Percentiles rank a stretch among this genome's conserved stretches.
Evolutionary conservation across 495 filamentous ascomycete species (phyloP).

Genomic region (Mytilinidion resinicola): DNA sequence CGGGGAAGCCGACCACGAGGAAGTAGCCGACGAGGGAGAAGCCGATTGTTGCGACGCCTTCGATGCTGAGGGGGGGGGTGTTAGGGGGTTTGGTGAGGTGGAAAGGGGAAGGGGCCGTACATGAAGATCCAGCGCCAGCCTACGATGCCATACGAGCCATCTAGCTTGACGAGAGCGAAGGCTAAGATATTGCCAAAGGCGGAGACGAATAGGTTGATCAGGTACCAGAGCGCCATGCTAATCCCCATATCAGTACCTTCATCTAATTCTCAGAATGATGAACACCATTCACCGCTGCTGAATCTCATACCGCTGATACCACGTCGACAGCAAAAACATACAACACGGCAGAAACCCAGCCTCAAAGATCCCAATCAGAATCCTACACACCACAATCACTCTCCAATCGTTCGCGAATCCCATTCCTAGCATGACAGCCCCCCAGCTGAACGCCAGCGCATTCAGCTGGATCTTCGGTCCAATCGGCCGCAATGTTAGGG

Average conservation of each 20-base stretch:
- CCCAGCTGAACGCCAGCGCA: constrained; percentile 12
- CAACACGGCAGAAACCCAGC: constrained; percentile 23
- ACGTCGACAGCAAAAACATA: constrained; percentile 15
- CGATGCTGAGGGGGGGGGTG: constrained; percentile 4
- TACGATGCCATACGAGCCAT: constrained; percentile 10
- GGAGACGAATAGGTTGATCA: constrained; percentile 19
- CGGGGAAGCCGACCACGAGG: constrained; percentile 20
- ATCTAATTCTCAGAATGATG: neutral
- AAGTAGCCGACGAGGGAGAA: constrained; percentile 15
- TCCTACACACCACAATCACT: constrained; percentile 17
- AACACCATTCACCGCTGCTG: constrained; percentile 7
- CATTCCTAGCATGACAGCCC: constrained; percentile 15
- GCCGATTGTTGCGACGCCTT: constrained; percentile 18
- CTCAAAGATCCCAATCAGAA: constrained; percentile 22
- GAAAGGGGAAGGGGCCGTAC: neutral
- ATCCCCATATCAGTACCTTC: neutral
- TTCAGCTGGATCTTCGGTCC: constrained; percentile 9
- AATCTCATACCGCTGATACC: constrained; percentile 22
- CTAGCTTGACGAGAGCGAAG: constrained; percentile 13
- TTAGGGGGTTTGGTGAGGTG: neutral
- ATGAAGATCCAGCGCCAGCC: constrained; percentile 23
- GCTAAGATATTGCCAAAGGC: constrained; percentile 22
- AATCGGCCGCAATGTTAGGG: constrained; percentile 9
- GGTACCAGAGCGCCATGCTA: constrained; percentile 7
- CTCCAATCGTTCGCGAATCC: constrained; percentile 23